These are phyloP conservation scores for Neocatenulostroma microsporum DNA, from an alignment of 2,329 filamentous ascomycete species.

Conservation along the genomic window DNA sequence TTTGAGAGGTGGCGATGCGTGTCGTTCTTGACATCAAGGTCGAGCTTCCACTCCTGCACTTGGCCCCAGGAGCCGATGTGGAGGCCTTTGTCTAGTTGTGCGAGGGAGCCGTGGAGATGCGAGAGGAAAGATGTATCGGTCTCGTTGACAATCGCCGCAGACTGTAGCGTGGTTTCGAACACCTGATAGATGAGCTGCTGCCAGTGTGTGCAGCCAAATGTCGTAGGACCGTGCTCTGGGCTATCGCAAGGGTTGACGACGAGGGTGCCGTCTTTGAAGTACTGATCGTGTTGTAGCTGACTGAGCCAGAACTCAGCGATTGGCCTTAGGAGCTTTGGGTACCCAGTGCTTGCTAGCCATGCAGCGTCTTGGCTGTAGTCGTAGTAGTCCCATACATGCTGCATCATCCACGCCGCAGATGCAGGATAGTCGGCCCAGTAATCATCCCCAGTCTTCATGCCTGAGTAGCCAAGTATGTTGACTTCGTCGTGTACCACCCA, in stretches of 20 bases:
- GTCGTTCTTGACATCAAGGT: conserved; percentile 36
- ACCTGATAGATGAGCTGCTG: conserved; percentile 44
- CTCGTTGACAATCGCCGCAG: conserved; percentile 17
- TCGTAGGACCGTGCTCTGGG: conserved; percentile 47
- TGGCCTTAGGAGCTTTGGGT: conserved; percentile 45
- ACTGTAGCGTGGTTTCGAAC: conserved; percentile 26
- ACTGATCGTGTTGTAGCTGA: conserved; percentile 45
- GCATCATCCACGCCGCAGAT: conserved; percentile 52
- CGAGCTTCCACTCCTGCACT: conserved; percentile 47
- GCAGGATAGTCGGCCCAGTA: conserved; percentile 40
- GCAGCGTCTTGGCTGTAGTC: conserved; percentile 43
- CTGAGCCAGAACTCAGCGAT: conserved; percentile 51
- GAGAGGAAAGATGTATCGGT: conserved; percentile 28
- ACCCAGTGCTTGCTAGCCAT: conserved; percentile 43
- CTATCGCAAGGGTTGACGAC: conserved; percentile 53
- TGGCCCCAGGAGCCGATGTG: conserved; percentile 39
- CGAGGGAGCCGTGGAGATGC: conserved; percentile 36
- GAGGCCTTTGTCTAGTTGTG: conserved; percentile 45
- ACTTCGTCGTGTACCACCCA: conserved; percentile 53
- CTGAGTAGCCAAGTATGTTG: conserved; percentile 53
- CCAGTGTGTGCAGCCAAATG: conserved; percentile 48
- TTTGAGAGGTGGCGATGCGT: conserved; percentile 50
- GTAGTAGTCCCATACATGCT: conserved; percentile 52
- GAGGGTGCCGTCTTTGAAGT: conserved; percentile 44
- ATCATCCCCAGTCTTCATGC: conserved; percentile 38